Conservation (phyloP, 1,139 yeast genomes). For the Debaryomycetaceae sp. region DNA sequence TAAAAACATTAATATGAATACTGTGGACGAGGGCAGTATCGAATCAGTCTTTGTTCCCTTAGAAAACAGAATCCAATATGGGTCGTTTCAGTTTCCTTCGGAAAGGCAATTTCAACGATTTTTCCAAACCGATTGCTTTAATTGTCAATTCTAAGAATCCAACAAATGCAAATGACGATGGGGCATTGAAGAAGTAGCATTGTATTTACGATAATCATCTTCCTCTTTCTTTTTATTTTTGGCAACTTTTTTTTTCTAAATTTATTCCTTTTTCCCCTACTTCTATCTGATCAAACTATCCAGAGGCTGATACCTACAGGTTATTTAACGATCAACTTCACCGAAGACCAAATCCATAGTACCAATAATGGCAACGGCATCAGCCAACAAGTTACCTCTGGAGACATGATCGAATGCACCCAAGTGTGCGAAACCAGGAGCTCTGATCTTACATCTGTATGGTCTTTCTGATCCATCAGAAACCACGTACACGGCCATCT, state of each 20-base stretch:
- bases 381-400: conserved; percentile 85
- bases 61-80: neutral
- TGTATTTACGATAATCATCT: no score
- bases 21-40: no score
- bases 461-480: conserved; percentile 91
- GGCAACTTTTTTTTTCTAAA: neutral
- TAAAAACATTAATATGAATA: neutral
- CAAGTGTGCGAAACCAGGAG: conserved; percentile 89
- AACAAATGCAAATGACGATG: conserved; percentile 9
- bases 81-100: neutral
- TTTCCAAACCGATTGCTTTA: neutral
- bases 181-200: neutral
- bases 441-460: conserved; percentile 88
- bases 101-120: neutral
- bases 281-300: no score
- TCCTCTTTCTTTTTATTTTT: conserved; percentile 1
- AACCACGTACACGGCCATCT: conserved; percentile 88
- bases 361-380: conserved; percentile 92
- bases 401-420: conserved; percentile 86
- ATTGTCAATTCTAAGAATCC: conserved; percentile 8
- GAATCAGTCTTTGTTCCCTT: neutral
- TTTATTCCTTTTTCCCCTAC: neutral
- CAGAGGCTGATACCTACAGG: no score
- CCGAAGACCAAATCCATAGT: conserved; percentile 95
- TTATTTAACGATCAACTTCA: conserved; percentile 74